Percentiles rank a stretch among this genome's conserved stretches.
phyloP scores from a whole-genome alignment of 352 stramenopile species.

The Pythium dissotocum region DNA sequence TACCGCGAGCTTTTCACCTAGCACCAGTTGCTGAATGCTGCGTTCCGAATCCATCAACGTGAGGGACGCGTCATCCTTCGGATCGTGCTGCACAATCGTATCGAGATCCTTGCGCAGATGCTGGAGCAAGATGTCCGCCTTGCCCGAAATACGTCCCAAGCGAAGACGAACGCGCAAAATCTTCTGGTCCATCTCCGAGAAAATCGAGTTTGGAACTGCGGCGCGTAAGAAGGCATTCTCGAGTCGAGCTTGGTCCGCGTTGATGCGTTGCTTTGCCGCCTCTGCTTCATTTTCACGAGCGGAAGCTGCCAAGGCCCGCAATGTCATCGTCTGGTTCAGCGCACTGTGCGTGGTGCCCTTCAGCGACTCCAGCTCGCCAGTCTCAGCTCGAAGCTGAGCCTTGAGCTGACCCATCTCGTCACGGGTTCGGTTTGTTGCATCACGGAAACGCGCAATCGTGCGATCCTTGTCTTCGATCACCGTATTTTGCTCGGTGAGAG shows the following conservation, averaged over 20 bases:
- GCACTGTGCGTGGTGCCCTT: slow-evolving; percentile 75
- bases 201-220: slow-evolving; percentile 68
- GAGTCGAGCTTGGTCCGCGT: slow-evolving; percentile 58
- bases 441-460: slow-evolving; percentile 79
- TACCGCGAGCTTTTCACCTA: slow-evolving; percentile 60
- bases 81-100: slow-evolving; percentile 36
- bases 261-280: slow-evolving; percentile 69
- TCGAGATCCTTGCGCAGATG: slow-evolving; percentile 71
- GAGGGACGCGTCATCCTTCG: slow-evolving; percentile 37
- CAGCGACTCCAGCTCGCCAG: slow-evolving; percentile 65
- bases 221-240: slow-evolving; percentile 71
- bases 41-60: slow-evolving; percentile 35
- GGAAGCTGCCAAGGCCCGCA: slow-evolving; percentile 57
- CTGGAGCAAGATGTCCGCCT: slow-evolving; percentile 69
- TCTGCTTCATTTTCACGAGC: slow-evolving; percentile 69
- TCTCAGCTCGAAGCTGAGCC: slow-evolving; percentile 70
- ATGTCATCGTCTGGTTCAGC: slow-evolving; percentile 71
- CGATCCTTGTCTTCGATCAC: slow-evolving; percentile 76
- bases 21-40: slow-evolving; percentile 51
- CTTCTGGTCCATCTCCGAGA: slow-evolving; percentile 74
- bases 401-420: slow-evolving; percentile 78
- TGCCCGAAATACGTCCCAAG: slow-evolving; percentile 63
- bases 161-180: slow-evolving; percentile 69
- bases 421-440: slow-evolving; percentile 61
- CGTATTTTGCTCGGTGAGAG: slow-evolving; percentile 49